These are phyloP conservation scores for Termitomyces sp. DNA, from an alignment of 768 basidiomycete genomes.

Conservation along the genomic window DNA sequence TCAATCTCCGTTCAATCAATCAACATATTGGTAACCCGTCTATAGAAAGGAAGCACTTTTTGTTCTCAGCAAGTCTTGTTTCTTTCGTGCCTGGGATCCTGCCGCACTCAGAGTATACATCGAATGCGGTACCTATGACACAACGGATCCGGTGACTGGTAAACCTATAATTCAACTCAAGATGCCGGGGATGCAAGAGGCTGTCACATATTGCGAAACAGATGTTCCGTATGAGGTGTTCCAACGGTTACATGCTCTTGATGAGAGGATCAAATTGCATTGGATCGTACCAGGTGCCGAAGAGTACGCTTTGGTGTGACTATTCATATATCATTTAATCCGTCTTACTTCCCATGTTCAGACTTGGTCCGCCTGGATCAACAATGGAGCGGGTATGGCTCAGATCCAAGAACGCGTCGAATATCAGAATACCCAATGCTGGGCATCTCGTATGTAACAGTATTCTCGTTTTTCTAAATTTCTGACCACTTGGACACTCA, in stretches of 20 bases:
- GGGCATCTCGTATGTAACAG: slow-evolving; percentile 42
- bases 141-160: slow-evolving; percentile 19
- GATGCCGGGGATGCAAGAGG: slow-evolving; percentile 64
- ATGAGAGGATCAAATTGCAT: slow-evolving; percentile 44
- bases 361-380: slow-evolving; percentile 29
- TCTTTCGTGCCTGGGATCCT: slow-evolving; percentile 72
- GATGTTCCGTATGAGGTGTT: slow-evolving; percentile 38
- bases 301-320: slow-evolving; percentile 26
- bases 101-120: slow-evolving; percentile 59
- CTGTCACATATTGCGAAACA: slow-evolving; percentile 50
- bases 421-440: slow-evolving; percentile 33
- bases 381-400: slow-evolving; percentile 39
- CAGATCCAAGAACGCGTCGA: slow-evolving; percentile 36
- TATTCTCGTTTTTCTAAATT: neutral
- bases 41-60: slow-evolving; percentile 57
- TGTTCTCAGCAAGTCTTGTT: slow-evolving; percentile 47
- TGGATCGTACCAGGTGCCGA: slow-evolving; percentile 49
- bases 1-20: neutral
- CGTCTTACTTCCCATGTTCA: neutral
- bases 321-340: too few relatives aligned
- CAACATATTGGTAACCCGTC: neutral
- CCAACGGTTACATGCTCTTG: slow-evolving; percentile 36
- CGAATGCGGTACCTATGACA: slow-evolving; percentile 47
- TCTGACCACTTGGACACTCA: neutral
- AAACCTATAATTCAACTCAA: slow-evolving; percentile 52